Evolutionary conservation across 2,329 filamentous ascomycete genomes (phyloP), one percentile per base, ranked within the genome.

Genomic region (Leptographium procerum): DNA sequence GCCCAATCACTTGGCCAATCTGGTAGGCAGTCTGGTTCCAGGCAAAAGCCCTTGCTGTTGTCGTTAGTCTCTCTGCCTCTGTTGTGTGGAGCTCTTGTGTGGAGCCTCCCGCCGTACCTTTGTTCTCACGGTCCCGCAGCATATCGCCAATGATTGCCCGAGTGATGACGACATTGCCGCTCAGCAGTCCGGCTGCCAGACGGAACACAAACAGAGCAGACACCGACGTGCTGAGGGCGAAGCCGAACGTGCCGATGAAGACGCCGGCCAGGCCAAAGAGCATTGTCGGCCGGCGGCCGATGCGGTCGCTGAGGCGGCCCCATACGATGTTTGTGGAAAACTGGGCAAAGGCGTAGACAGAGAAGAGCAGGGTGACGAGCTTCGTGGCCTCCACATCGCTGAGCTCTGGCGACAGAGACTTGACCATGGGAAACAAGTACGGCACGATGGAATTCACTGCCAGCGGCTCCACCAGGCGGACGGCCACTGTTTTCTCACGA

Each of bases 61-160:
- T 33, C 7, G 33, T 40, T 14, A 53, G 31, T 19, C 2, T 31
- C 3, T 51, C n/a, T n/a, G n/a, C n/a, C n/a, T n/a, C n/a, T 4
- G 8, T 2, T 33, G 16, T 51, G 48, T n/a, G 4, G n/a, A n/a
- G n/a, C n/a, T n/a, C 26, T 4, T 2, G n/a, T 22, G 22, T 7
- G 29, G 4, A 16, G 1, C 6, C 3, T 3, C 16, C 6, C 11
- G n/a, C 22, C 52, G 2, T 28, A 54, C 52, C 56, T 50, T 57
- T 60, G 55, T 61, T 61, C 57, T 61, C 52, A 1, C 58, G 55
- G 16, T 56, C 60, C n/a, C 48, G 45, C 16, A 60, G 52, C 55
- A 61, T 60, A 48, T 61, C 60, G 8, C 60, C 60, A n/a, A 61
- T 61, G 22, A 61, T 61, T 22, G 60, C 57, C 19, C 60, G 55